Conservation (phyloP, 1,139 yeast genomes). For the Eremothecium coryli region DNA sequence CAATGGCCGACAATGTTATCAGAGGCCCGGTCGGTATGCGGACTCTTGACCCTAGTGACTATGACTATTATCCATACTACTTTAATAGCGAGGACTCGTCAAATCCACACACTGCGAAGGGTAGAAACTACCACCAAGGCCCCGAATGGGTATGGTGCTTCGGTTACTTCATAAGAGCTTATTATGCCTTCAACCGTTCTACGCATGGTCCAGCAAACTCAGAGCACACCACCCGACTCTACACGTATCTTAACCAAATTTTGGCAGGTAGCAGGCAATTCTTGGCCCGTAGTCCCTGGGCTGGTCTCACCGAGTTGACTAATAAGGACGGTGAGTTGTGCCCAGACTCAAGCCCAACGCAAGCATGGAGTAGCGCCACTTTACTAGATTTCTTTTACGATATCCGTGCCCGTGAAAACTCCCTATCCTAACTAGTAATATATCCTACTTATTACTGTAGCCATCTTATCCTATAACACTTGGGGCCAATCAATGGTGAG, state of each 20-base stretch:
- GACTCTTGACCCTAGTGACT: slow-evolving; percentile 86
- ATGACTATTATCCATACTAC: slow-evolving; percentile 86
- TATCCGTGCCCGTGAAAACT: slow-evolving; percentile 34
- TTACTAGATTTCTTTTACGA: slow-evolving; percentile 72
- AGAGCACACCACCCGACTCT: slow-evolving; percentile 35
- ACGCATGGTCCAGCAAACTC: slow-evolving; percentile 26
- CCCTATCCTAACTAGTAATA: not conserved
- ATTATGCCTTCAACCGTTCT: slow-evolving; percentile 36
- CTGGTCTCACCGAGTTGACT: slow-evolving; percentile 86
- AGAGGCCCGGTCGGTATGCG: slow-evolving; percentile 90
- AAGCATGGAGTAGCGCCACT: slow-evolving; percentile 92
- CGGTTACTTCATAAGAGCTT: slow-evolving; percentile 80
- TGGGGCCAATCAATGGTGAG: too few species aligned
- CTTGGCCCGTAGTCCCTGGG: slow-evolving; percentile 75
- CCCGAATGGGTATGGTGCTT: slow-evolving; percentile 97
- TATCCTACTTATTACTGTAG: not conserved
- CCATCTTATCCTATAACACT: too few species aligned
- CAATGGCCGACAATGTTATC: slow-evolving; percentile 58
- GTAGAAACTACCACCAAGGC: slow-evolving; percentile 95
- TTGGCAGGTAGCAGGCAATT: slow-evolving; percentile 57
- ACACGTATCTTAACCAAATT: slow-evolving; percentile 44
- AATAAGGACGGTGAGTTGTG: slow-evolving; percentile 79
- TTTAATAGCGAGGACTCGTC: slow-evolving; percentile 67
- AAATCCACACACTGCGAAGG: slow-evolving; percentile 90
- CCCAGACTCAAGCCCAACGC: slow-evolving; percentile 84